A percentile compares a stretch with the other conserved stretches of the same genome.
Evolutionary conservation across 2,329 filamentous ascomycete genomes (phyloP).

Genomic region (Pyrenochaeta sp.): DNA sequence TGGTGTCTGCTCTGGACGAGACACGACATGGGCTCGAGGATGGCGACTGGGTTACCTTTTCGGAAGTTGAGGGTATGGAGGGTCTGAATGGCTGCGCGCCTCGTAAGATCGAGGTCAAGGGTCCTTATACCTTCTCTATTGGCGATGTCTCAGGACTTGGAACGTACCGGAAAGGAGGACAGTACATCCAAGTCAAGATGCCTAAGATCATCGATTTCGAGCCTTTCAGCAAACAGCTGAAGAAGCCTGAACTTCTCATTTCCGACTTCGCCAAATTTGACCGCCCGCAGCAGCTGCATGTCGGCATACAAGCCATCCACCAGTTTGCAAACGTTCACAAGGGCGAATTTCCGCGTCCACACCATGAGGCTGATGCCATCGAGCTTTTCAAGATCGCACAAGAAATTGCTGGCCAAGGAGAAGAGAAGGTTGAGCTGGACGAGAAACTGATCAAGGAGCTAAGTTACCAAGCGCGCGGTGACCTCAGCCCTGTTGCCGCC

Average conservation of each 20-base stretch:
- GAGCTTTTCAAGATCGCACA: constrained; percentile 80
- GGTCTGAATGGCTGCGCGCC: constrained; percentile 82
- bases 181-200: constrained; percentile 98
- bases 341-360: constrained; percentile 78
- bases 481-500: constrained; percentile 90
- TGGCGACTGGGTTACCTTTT: constrained; percentile 95
- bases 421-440: constrained; percentile 82
- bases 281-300: constrained; percentile 87
- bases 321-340: constrained; percentile 78
- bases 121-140: constrained; percentile 95
- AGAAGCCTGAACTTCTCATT: constrained; percentile 87
- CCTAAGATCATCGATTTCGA: constrained; percentile 93
- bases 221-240: constrained; percentile 76
- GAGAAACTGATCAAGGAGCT: constrained; percentile 93
- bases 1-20: constrained; percentile 94
- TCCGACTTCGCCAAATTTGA: constrained; percentile 99
- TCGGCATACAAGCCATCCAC: constrained; percentile 92
- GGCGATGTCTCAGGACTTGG: constrained; percentile 90
- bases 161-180: constrained; percentile 84
- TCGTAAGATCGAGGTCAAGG: constrained; percentile 91
- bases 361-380: constrained; percentile 83
- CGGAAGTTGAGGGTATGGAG: constrained; percentile 93
- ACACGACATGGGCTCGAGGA: constrained; percentile 94
- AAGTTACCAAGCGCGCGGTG: constrained; percentile 91
- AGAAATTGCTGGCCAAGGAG: constrained; percentile 70